phyloP scores from a whole-genome alignment of 2,329 filamentous ascomycete species.

The Aspergillus quadrilineatus region DNA sequence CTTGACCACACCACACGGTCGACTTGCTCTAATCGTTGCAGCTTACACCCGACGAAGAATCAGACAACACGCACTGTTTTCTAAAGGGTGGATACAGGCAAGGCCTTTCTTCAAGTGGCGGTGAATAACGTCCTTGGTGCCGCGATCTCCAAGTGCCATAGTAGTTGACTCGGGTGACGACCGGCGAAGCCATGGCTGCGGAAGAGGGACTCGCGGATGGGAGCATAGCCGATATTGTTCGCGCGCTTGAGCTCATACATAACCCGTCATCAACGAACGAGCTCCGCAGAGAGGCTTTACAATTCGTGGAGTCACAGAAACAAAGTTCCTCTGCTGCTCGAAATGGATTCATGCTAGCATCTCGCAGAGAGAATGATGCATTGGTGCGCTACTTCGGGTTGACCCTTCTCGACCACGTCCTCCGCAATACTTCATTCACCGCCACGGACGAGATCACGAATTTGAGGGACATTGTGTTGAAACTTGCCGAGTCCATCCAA shows the following conservation, averaged over 20 bases:
- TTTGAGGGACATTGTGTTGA: constrained; percentile 73
- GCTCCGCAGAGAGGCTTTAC: constrained; percentile 75
- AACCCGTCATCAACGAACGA: constrained; percentile 77
- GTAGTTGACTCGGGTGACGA: neutral
- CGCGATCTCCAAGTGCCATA: constrained; percentile 11
- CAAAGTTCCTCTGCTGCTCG: constrained; percentile 73
- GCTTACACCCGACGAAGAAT: neutral
- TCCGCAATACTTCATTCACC: constrained; percentile 79
- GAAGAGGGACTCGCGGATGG: constrained; percentile 38
- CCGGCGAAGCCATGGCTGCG: constrained; percentile 29
- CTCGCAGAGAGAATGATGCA: constrained; percentile 70
- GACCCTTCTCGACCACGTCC: constrained; percentile 83
- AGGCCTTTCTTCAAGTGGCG: constrained; percentile 5
- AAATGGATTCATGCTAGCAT: constrained; percentile 80
- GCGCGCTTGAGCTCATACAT: constrained; percentile 86
- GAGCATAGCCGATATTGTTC: constrained; percentile 61
- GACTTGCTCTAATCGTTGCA: neutral
- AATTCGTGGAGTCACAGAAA: constrained; percentile 85
- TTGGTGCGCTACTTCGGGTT: constrained; percentile 92
- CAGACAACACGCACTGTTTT: neutral
- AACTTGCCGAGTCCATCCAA: constrained; percentile 70
- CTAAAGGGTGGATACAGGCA: neutral
- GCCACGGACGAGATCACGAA: constrained; percentile 64
- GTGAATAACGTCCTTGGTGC: constrained; percentile 17
- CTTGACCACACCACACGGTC: constrained; percentile 7